Evolutionary conservation across 495 filamentous ascomycete species (phyloP).

Genomic region (Corynascus novoguineensis): DNA sequence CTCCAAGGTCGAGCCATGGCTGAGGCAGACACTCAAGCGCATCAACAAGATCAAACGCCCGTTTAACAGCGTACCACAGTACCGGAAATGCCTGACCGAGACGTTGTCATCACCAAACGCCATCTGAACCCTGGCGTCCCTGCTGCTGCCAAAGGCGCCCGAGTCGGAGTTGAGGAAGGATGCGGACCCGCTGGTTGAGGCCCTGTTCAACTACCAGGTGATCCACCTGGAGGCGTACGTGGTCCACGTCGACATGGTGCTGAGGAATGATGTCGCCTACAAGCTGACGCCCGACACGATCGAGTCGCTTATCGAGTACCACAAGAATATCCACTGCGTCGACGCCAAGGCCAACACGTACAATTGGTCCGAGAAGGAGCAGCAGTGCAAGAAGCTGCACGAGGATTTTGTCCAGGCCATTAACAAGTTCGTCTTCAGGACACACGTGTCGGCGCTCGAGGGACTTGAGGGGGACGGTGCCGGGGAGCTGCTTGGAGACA

Average conservation of each 20-base stretch:
- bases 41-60: constrained; percentile 97
- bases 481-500: constrained; percentile 85
- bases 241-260: constrained; percentile 98
- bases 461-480: constrained; percentile 95
- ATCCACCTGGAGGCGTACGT: constrained; percentile 96
- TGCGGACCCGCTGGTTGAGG: constrained; percentile 81
- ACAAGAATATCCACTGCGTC: constrained; percentile 93
- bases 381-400: constrained; percentile 93
- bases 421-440: constrained; percentile 96
- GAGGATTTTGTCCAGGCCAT: constrained; percentile 95
- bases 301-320: constrained; percentile 89
- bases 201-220: constrained; percentile 89
- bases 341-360: constrained; percentile 85
- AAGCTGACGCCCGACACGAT: constrained; percentile 98
- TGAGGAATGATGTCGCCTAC: constrained; percentile 95
- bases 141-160: constrained; percentile 90
- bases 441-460: constrained; percentile 83
- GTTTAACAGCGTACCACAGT: constrained; percentile 94
- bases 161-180: constrained; percentile 83
- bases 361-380: constrained; percentile 96
- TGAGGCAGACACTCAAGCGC: constrained; percentile 93
- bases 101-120: constrained; percentile 85
- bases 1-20: constrained; percentile 93
- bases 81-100: constrained; percentile 94
- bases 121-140: constrained; percentile 91